These are phyloP conservation scores for Erythrobasidium hasegawianum DNA, from an alignment of 1,284 basidiomycete genomes.

Conservation along the genomic window DNA sequence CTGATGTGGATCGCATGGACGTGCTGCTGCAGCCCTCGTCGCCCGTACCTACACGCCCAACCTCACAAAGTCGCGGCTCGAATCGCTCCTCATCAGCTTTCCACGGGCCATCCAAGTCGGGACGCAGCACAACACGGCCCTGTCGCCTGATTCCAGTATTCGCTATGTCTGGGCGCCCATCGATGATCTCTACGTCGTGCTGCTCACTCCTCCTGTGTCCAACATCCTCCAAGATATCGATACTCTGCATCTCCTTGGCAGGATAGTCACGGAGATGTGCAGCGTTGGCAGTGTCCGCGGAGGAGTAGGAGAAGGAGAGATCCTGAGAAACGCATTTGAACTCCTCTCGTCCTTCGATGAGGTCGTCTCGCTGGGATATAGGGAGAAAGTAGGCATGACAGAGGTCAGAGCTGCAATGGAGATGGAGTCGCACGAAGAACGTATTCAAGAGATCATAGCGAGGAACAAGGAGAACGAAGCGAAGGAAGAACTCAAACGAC, in stretches of 20 bases:
- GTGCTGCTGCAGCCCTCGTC: conserved; percentile 67
- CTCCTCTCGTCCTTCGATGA: conserved; percentile 95
- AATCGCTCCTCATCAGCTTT: conserved; percentile 89
- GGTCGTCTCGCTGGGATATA: conserved; percentile 87
- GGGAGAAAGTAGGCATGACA: conserved; percentile 86
- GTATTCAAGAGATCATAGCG: conserved; percentile 98
- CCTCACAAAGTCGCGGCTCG: conserved; percentile 86
- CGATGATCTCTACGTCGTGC: conserved; percentile 94
- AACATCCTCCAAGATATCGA: conserved; percentile 99
- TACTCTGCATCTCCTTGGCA: conserved; percentile 86
- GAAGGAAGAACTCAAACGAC: conserved; percentile 96
- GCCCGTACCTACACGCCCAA: conserved; percentile 88
- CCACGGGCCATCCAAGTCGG: conserved; percentile 92
- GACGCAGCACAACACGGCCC: conserved; percentile 91
- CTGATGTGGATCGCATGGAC: not conserved
- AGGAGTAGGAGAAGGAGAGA: conserved; percentile 81
- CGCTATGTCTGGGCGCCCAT: conserved; percentile 98
- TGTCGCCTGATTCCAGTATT: conserved; percentile 63
- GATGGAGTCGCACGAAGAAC: conserved; percentile 99
- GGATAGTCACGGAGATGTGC: conserved; percentile 83
- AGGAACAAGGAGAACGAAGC: conserved; percentile 99
- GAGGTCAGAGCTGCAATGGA: conserved; percentile 90
- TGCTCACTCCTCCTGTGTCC: conserved; percentile 96
- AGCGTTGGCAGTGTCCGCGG: conserved; percentile 51
- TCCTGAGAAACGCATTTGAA: conserved; percentile 88